Percentiles rank a stretch among this genome's conserved stretches.
Evolutionary conservation across 768 basidiomycete genomes (phyloP).

Genomic region (Pulveroboletus sp.): DNA sequence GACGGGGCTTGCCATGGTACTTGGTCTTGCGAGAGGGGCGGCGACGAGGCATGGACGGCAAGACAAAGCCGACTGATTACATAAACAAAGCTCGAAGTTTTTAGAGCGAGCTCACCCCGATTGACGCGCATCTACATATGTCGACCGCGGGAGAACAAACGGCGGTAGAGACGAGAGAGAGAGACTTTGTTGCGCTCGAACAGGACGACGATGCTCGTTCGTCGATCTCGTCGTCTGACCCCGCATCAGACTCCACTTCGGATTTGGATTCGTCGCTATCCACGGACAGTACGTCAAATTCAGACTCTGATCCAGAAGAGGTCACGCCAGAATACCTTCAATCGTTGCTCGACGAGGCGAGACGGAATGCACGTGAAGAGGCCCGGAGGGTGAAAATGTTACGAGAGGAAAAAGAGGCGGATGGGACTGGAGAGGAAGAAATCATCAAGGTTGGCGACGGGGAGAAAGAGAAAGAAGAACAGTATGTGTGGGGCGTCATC

Average conservation of each 20-base stretch:
- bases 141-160: background rate
- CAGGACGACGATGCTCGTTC: background rate
- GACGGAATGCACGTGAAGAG: constrained; percentile 42
- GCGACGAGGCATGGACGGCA: constrained; percentile 50
- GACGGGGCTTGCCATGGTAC: constrained; percentile 37
- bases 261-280: constrained; percentile 35
- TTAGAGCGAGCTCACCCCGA: too few relatives aligned
- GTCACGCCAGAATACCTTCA: constrained; percentile 58
- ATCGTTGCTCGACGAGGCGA: constrained; percentile 59
- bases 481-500: constrained; percentile 28
- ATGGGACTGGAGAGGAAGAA: constrained; percentile 44
- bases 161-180: background rate
- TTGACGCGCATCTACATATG: background rate
- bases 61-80: constrained; percentile 9
- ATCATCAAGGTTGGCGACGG: constrained; percentile 46
- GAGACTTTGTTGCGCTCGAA: background rate
- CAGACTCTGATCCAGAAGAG: constrained; percentile 35
- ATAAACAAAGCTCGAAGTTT: constrained; percentile 4
- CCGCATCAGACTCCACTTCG: constrained; percentile 3
- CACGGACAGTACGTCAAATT: constrained; percentile 31
- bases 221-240: background rate
- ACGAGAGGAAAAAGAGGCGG: constrained; percentile 20
- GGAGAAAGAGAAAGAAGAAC: constrained; percentile 20
- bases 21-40: constrained; percentile 34
- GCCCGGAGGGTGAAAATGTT: constrained; percentile 19